Conservation (phyloP, 202 grass and related monocot genomes). For the Schoenoplectus tabernaemontani region DNA sequence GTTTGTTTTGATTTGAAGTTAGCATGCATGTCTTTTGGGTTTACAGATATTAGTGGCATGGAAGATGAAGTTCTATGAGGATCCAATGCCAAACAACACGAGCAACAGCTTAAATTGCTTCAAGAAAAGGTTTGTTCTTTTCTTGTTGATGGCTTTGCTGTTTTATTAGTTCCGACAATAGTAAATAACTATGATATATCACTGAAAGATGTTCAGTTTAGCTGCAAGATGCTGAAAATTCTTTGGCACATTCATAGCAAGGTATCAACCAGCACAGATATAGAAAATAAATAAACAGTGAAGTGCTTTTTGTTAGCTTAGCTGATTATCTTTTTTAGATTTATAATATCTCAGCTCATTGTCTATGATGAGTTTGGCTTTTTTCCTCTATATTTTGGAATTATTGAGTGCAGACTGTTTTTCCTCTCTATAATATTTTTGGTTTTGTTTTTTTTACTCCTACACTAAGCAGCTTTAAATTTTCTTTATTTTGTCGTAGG, state of each 20-base stretch:
- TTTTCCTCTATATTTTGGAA: background rate
- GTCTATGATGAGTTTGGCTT: background rate
- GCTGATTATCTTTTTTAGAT: background rate
- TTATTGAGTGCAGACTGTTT: background rate
- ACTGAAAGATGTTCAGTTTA: background rate
- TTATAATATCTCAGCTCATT: background rate
- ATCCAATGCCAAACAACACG: conserved; percentile 53
- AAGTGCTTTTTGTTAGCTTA: background rate
- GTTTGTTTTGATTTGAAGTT: background rate
- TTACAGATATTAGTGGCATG: conserved; percentile 17
- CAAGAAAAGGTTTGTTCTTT: conserved; percentile 50
- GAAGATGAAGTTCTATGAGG: conserved; percentile 16
- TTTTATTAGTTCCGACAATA: background rate
- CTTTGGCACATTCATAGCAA: background rate
- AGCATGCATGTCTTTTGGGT: background rate
- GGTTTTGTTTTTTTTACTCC: background rate
- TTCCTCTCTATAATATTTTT: background rate
- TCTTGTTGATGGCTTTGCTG: conserved; percentile 1
- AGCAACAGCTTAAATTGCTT: conserved; percentile 54
- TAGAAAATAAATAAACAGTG: background rate
- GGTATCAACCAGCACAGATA: background rate
- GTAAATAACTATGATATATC: background rate
- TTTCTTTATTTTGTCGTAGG: conserved; percentile 36
- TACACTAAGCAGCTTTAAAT: conserved; percentile 17
- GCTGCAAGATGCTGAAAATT: background rate